phyloP scores from a whole-genome alignment of 345 rosid species.

The Salix arbutifolia region DNA sequence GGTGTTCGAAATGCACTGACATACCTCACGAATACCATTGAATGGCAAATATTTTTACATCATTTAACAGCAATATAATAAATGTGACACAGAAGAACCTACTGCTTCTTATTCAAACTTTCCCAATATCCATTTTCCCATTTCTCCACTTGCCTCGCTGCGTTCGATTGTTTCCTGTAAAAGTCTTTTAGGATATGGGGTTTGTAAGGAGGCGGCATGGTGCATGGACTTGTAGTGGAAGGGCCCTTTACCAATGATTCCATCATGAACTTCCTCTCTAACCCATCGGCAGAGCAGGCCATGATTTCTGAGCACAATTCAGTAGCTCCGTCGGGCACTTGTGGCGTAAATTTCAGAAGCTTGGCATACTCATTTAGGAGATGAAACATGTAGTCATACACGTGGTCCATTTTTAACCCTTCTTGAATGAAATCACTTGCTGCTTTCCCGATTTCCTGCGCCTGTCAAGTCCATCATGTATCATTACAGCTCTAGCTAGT shows the following conservation, averaged over 20 bases:
- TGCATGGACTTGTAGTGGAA: constrained; percentile 17
- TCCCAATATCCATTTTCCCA: constrained; percentile 27
- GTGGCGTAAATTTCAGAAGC: constrained; percentile 23
- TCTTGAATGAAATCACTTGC: constrained; percentile 23
- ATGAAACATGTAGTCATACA: constrained; percentile 35
- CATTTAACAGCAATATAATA: too few relatives aligned
- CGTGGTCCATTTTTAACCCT: constrained; percentile 26
- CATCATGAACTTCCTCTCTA: constrained; percentile 23
- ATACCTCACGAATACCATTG: too few relatives aligned
- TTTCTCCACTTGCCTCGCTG: constrained; percentile 23
- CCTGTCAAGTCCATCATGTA: constrained; percentile 6
- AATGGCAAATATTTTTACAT: too few relatives aligned
- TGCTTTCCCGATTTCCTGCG: constrained; percentile 26
- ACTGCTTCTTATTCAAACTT: background rate
- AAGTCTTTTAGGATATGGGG: constrained; percentile 22
- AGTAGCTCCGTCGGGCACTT: constrained; percentile 14
- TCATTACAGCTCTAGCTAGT: background rate
- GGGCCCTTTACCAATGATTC: constrained; percentile 26
- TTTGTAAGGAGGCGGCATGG: constrained; percentile 26
- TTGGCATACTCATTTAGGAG: constrained; percentile 24
- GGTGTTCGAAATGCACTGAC: too few relatives aligned
- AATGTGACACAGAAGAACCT: too few relatives aligned
- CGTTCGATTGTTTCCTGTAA: constrained; percentile 23
- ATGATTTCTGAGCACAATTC: constrained; percentile 19
- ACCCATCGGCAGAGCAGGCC: constrained; percentile 20